A percentile compares a stretch with the other conserved stretches of the same genome.
Conservation (phyloP, 1,284 basidiomycete genomes). For the Tetrapyrgos nigripes region DNA sequence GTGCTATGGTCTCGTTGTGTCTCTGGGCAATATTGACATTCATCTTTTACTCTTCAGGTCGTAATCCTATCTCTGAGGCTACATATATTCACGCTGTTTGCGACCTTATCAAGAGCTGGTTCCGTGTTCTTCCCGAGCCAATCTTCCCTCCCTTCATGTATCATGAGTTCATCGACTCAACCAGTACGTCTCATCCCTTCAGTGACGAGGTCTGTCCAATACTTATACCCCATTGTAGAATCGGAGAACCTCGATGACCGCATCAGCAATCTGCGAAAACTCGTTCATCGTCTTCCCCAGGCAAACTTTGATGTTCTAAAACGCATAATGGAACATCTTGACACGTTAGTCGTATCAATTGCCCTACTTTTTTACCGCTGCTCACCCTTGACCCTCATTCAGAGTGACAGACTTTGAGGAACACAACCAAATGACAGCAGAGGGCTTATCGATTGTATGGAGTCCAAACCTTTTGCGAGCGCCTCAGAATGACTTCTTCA, state of each 20-base stretch:
- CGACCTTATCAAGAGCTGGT: constrained; percentile 84
- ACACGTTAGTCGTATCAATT: constrained; percentile 69
- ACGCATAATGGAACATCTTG: constrained; percentile 82
- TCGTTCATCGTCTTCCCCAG: constrained; percentile 72
- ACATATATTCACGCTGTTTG: constrained; percentile 84
- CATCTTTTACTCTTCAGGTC: constrained; percentile 44
- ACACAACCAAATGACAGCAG: constrained; percentile 85
- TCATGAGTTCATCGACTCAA: constrained; percentile 69
- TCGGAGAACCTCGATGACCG: constrained; percentile 72
- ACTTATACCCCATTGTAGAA: constrained; percentile 50
- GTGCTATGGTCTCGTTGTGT: constrained; percentile 13
- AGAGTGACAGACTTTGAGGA: constrained; percentile 87
- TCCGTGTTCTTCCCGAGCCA: constrained; percentile 79
- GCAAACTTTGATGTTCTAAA: constrained; percentile 78
- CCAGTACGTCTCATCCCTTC: constrained; percentile 54
- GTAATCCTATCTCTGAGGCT: constrained; percentile 59
- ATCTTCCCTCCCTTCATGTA: constrained; percentile 77
- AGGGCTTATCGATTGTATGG: constrained; percentile 83
- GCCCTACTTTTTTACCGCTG: constrained; percentile 1
- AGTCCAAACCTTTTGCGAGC: constrained; percentile 78
- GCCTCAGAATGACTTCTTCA: constrained; percentile 74
- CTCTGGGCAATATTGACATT: not conserved
- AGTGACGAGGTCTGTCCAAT: not conserved
- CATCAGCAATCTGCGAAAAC: constrained; percentile 63
- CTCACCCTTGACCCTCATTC: constrained; percentile 14